Base-by-base conservation (phyloP, 1,284 basidiomycete species). In the Rhodotorula sp. region DNA sequence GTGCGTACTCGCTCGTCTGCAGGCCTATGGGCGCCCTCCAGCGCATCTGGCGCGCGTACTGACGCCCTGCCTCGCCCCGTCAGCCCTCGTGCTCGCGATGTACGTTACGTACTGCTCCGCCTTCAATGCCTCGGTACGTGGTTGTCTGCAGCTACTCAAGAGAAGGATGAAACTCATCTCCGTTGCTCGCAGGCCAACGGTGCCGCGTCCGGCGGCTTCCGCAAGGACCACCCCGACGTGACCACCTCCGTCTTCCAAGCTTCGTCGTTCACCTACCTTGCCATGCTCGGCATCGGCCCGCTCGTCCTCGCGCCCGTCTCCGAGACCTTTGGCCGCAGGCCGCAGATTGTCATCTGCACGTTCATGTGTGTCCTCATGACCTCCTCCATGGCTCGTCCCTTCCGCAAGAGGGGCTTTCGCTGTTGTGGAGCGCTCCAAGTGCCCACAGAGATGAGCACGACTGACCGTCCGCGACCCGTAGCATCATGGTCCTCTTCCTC, bases 401-500 rank as follows among this genome's bases (percentile, higher is more conserved):
- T n/a, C n/a, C 41, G 59, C 41, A 10, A 34, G n/a, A n/a, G n/a
- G n/a, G n/a, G n/a, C n/a, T n/a, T n/a, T n/a, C n/a, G n/a, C n/a
- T n/a, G n/a, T n/a, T n/a, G n/a, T n/a, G n/a, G n/a, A n/a, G n/a
- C n/a, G n/a, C n/a, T n/a, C n/a, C n/a, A n/a, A n/a, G n/a, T n/a
- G n/a, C n/a, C n/a, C n/a, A n/a, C n/a, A n/a, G n/a, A 5, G 36
- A 17, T 25, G 37, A 41, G 21, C 22, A n/a, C 27, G 3, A 7
- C 39, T 57, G 54, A 25, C 32, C 10, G 21, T 19, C 10, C 25
- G n/a, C n/a, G 8, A 74, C 41, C 37, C 19, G 41, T 41, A 64
- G 77, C 25, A 80, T 77, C 59, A 74, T 77, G 3, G n/a, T 83
- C 19, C 73, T 82, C 7, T 83, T 81, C 76, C 64, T 83, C 15